These are phyloP conservation scores for Hemileccinum hortonii DNA, from an alignment of 1,284 basidiomycete species.

Conservation along the genomic window DNA sequence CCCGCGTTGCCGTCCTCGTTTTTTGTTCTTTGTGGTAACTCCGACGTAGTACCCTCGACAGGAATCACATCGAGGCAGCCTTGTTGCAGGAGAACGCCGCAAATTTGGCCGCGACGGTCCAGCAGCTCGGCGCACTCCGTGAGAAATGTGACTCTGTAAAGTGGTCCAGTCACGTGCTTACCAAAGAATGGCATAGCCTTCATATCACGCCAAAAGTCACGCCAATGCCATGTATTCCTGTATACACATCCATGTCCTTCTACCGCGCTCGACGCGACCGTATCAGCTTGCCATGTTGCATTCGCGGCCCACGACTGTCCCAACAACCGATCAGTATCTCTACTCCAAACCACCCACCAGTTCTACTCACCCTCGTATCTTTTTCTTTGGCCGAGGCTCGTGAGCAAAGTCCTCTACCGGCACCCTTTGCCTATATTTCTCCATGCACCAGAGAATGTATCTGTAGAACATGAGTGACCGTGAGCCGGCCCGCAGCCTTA, in stretches of 20 bases:
- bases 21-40: constrained; percentile 41
- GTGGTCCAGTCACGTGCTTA: constrained; percentile 25
- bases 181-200: constrained; percentile 19
- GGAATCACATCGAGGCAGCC: constrained; percentile 36
- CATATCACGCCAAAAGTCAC: constrained; percentile 17
- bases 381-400: constrained; percentile 66
- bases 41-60: constrained; percentile 36
- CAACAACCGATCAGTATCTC: constrained; percentile 1
- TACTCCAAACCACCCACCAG: background rate
- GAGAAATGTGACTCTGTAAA: constrained; percentile 31
- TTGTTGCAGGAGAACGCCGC: constrained; percentile 28
- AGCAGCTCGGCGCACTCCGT: constrained; percentile 20
- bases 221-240: constrained; percentile 15
- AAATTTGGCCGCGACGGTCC: constrained; percentile 18
- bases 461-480: constrained; percentile 36
- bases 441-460: constrained; percentile 81
- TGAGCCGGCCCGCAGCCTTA: background rate
- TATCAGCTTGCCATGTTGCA: constrained; percentile 74
- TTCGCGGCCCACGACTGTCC: constrained; percentile 57
- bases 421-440: constrained; percentile 65
- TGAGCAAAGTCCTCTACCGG: constrained; percentile 62
- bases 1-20: constrained; percentile 41
- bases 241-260: constrained; percentile 16
- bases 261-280: constrained; percentile 53
- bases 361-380: constrained; percentile 65